Percentiles rank a stretch among this genome's conserved stretches.
phyloP scores from a whole-genome alignment of 2,329 filamentous ascomycete genomes.

The Penicillium sp. region DNA sequence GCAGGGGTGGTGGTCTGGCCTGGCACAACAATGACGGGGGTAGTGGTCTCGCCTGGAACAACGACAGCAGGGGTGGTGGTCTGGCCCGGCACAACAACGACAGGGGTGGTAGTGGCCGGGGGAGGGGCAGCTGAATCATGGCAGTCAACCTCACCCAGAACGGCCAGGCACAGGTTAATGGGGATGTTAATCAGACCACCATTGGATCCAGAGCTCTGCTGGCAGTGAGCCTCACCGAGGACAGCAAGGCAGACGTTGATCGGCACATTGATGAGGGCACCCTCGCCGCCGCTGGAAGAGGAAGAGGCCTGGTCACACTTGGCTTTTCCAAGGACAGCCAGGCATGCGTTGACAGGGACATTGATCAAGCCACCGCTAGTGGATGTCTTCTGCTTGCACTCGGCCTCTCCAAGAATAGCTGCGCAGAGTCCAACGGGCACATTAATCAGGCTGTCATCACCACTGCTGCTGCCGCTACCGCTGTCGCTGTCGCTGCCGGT shows the following conservation, averaged over 20 bases:
- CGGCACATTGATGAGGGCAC: conserved; percentile 29
- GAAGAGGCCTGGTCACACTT: conserved; percentile 27
- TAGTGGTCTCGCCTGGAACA: background rate
- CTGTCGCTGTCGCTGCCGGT: background rate
- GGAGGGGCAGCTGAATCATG: conserved; percentile 9
- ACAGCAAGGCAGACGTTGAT: conserved; percentile 31
- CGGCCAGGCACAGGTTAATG: conserved; percentile 29
- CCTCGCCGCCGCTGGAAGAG: conserved; percentile 6
- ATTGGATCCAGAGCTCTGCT: conserved; percentile 19
- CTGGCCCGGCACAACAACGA: background rate
- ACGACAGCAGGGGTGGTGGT: background rate
- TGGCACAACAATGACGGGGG: background rate
- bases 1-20: conserved; percentile 6
- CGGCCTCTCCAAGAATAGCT: conserved; percentile 28
- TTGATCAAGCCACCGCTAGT: conserved; percentile 23
- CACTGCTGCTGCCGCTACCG: background rate
- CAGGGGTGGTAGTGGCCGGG: background rate
- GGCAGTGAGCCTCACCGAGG: conserved; percentile 29
- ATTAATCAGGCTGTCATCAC: conserved; percentile 18
- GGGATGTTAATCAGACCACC: conserved; percentile 30
- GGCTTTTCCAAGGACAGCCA: conserved; percentile 26
- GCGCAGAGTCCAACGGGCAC: conserved; percentile 30
- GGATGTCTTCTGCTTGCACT: conserved; percentile 25
- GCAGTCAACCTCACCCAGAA: conserved; percentile 29
- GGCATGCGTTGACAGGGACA: conserved; percentile 26